Evolutionary conservation across 2,329 filamentous ascomycete genomes (phyloP).

Genomic region (Xylariaceae sp.): DNA sequence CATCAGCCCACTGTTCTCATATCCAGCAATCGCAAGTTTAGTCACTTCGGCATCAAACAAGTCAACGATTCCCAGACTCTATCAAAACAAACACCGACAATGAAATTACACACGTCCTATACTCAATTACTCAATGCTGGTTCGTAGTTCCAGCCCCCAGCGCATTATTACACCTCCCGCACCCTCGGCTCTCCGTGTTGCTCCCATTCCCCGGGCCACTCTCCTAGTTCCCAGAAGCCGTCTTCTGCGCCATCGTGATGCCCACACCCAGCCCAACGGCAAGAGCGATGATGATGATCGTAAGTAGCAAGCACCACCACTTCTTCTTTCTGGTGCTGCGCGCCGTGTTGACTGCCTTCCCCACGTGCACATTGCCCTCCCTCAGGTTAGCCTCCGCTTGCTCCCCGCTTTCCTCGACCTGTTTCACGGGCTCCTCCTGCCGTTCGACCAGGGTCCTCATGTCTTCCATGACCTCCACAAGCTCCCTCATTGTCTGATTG

Average conservation of each 20-base stretch:
- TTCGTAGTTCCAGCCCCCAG: too few species aligned
- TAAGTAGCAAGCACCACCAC: constrained; percentile 70
- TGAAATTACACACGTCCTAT: too few species aligned
- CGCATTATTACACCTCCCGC: too few species aligned
- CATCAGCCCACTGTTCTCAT: too few species aligned
- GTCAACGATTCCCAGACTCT: too few species aligned
- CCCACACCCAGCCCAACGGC: constrained; percentile 47
- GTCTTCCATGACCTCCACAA: constrained; percentile 71
- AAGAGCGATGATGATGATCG: constrained; percentile 55
- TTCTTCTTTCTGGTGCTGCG: constrained; percentile 69
- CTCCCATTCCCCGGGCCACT: too few species aligned
- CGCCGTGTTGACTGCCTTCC: constrained; percentile 63
- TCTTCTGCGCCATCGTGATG: constrained; percentile 13
- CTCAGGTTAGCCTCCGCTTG: constrained; percentile 64
- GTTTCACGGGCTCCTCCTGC: constrained; percentile 61
- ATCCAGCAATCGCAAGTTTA: too few species aligned
- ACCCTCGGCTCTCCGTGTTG: too few species aligned
- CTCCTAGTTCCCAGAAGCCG: not conserved
- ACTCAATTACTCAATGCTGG: too few species aligned
- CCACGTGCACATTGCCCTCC: constrained; percentile 66
- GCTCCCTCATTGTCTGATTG: constrained; percentile 49
- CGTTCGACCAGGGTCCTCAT: constrained; percentile 70
- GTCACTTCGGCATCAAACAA: too few species aligned
- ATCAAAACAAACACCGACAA: too few species aligned
- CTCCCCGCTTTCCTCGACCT: constrained; percentile 63